Evolutionary conservation across 345 rosid species (phyloP).

Genomic region (Erodium maritimum): DNA sequence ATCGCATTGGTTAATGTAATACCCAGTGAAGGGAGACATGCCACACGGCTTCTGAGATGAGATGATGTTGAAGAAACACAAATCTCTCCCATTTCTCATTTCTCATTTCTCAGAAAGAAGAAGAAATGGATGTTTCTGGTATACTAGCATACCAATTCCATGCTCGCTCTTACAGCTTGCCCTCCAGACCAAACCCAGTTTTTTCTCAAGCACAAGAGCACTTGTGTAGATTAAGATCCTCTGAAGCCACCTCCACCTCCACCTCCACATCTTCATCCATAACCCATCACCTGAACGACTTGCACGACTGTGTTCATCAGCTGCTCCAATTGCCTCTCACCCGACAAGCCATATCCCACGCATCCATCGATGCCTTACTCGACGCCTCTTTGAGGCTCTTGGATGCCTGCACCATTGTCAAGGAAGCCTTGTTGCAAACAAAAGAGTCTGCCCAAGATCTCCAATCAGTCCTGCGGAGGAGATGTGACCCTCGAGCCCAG

Average conservation of each 20-base stretch:
- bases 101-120: background rate
- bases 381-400: slow-evolving; percentile 18
- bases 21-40: too few species aligned
- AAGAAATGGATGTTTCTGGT: slow-evolving; percentile 4
- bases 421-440: slow-evolving; percentile 19
- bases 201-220: too few species aligned
- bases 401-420: slow-evolving; percentile 20
- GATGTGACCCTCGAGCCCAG: too few species aligned
- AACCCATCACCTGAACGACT: slow-evolving; percentile 19
- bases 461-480: slow-evolving; percentile 22
- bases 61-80: too few species aligned
- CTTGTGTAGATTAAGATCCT: slow-evolving; percentile 1
- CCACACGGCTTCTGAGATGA: too few species aligned
- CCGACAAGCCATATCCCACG: too few species aligned
- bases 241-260: slow-evolving; percentile 12
- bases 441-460: slow-evolving; percentile 19
- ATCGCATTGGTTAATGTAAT: too few species aligned
- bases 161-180: slow-evolving; percentile 4
- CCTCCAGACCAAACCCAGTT: too few species aligned
- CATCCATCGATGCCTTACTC: too few species aligned
- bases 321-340: too few species aligned
- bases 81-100: background rate
- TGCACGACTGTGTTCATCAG: slow-evolving; percentile 22
- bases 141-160: too few species aligned
- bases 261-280: too few species aligned